Percentiles rank a stretch among this genome's conserved stretches.
phyloP scores from a whole-genome alignment of 352 stramenopile species.

The Blastocystis sp. region DNA sequence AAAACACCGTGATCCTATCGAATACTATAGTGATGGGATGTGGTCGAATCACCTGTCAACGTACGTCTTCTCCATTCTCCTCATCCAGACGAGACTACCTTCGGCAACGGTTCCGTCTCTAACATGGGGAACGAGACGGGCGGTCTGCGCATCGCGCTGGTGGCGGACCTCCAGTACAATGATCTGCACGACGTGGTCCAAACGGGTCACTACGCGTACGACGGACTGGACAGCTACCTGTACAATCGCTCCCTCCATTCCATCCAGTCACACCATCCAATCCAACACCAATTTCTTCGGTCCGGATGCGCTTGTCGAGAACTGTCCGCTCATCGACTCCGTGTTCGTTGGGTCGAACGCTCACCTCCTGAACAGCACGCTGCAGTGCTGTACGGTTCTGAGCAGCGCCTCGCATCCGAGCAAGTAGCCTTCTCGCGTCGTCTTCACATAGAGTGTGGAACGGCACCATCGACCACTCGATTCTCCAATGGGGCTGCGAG shows the following conservation, averaged over 20 bases:
- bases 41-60: constrained; percentile 64
- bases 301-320: constrained; percentile 63
- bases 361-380: constrained; percentile 65
- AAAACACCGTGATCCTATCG: constrained; percentile 43
- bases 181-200: not conserved
- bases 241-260: not conserved
- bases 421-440: constrained; percentile 63
- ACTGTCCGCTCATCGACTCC: constrained; percentile 66
- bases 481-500: constrained; percentile 58
- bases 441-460: constrained; percentile 57
- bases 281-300: constrained; percentile 63
- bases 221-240: not conserved
- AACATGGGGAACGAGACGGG: constrained; percentile 73
- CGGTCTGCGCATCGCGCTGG: constrained; percentile 66
- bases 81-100: constrained; percentile 53
- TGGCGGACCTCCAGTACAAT: constrained; percentile 65
- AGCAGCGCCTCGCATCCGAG: constrained; percentile 65
- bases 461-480: constrained; percentile 57
- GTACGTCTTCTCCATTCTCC: not conserved
- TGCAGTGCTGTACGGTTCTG: constrained; percentile 67
- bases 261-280: not conserved
- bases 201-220: not conserved
- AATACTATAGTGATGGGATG: constrained; percentile 67
- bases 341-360: constrained; percentile 59
- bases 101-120: constrained; percentile 66